Percentiles rank a stretch among this genome's conserved stretches.
Conservation (phyloP, 1,284 basidiomycete genomes). For the Fomes fomentarius region DNA sequence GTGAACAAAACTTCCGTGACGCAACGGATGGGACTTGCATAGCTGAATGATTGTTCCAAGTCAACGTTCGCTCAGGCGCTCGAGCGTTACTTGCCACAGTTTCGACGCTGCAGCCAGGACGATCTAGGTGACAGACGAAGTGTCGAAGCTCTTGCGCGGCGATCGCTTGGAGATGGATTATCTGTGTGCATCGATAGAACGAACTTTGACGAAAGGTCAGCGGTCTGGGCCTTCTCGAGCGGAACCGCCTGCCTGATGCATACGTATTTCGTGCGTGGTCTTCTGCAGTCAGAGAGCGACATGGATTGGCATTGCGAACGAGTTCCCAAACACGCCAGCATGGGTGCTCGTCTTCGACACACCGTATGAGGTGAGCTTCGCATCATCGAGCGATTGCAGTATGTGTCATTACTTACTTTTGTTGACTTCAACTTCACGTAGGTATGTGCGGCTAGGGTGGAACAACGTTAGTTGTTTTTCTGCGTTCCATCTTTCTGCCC, state of each 20-base stretch:
- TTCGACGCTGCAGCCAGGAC: constrained; percentile 74
- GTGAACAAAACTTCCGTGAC: constrained; percentile 35
- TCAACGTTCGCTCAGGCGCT: constrained; percentile 73
- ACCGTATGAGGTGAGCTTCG: constrained; percentile 65
- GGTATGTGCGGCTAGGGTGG: constrained; percentile 57
- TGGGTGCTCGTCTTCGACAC: constrained; percentile 77
- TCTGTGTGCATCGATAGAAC: constrained; percentile 78
- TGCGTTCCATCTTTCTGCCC: not conserved
- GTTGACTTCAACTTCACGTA: constrained; percentile 24
- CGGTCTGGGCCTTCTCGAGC: constrained; percentile 10
- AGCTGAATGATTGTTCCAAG: constrained; percentile 36
- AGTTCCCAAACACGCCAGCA: constrained; percentile 58
- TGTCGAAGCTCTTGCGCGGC: constrained; percentile 60
- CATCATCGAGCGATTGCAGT: not conserved
- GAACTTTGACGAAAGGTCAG: constrained; percentile 68
- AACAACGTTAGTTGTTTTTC: constrained; percentile 42
- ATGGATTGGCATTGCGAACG: constrained; percentile 70
- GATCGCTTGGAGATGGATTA: constrained; percentile 51
- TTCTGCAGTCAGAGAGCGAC: constrained; percentile 61
- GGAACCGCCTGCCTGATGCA: not conserved
- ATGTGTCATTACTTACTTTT: not conserved
- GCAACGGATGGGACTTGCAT: not conserved
- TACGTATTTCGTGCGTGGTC: not conserved
- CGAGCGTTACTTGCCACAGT: constrained; percentile 55
- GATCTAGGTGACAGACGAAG: constrained; percentile 55